These are phyloP conservation scores for Abrus precatorius DNA, from an alignment of 306 rosid species.

Conservation along the genomic window DNA sequence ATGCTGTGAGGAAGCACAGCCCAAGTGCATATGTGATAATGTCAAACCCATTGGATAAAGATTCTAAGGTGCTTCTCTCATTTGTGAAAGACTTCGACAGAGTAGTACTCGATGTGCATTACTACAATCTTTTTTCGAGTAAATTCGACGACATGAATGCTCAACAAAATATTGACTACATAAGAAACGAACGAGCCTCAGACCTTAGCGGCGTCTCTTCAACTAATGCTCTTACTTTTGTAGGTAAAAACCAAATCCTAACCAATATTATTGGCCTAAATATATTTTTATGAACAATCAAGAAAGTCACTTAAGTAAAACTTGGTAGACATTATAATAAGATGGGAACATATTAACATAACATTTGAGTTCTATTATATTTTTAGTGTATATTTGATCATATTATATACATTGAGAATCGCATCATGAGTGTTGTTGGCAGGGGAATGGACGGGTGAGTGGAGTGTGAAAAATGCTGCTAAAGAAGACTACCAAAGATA, in stretches of 20 bases:
- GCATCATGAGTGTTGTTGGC: neutral
- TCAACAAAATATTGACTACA: conserved; percentile 57
- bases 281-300: neutral
- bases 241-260: conserved; percentile 47
- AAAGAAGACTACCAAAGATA: conserved; percentile 49
- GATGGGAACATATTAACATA: neutral
- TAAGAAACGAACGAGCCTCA: conserved; percentile 55
- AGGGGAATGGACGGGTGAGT: conserved; percentile 66
- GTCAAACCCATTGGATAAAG: conserved; percentile 56
- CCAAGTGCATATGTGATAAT: conserved; percentile 54
- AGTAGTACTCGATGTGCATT: conserved; percentile 66
- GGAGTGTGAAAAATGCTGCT: conserved; percentile 29
- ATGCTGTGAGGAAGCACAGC: conserved; percentile 58
- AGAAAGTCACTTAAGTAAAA: neutral
- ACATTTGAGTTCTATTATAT: neutral
- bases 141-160: conserved; percentile 41
- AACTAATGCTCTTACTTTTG: conserved; percentile 61
- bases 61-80: conserved; percentile 56
- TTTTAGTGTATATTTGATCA: neutral
- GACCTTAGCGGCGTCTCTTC: conserved; percentile 49
- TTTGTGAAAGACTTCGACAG: conserved; percentile 43
- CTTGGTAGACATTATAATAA: neutral
- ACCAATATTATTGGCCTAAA: neutral
- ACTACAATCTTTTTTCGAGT: conserved; percentile 51
- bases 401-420: neutral